Percentiles rank a stretch among this genome's conserved stretches.
Conservation (phyloP, 2,329 filamentous ascomycete species). For the Alternaria gansuensis region DNA sequence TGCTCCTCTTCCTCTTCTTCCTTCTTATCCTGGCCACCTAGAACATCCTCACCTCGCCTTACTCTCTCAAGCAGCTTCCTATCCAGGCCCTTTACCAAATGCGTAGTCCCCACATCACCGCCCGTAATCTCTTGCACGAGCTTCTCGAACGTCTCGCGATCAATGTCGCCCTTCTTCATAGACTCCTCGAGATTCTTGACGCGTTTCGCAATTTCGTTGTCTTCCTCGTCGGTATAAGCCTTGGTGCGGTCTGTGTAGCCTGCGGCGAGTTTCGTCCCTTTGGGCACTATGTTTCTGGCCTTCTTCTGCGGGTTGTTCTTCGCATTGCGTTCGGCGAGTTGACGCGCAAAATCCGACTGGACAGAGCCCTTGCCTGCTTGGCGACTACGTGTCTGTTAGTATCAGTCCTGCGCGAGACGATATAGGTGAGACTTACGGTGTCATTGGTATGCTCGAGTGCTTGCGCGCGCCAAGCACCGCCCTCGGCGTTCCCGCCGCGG, state of each 20-base stretch:
- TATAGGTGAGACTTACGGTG: constrained; percentile 69
- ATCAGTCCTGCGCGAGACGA: background rate
- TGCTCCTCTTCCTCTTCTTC: constrained; percentile 33
- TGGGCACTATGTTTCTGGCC: constrained; percentile 80
- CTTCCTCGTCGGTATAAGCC: constrained; percentile 63
- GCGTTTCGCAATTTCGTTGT: constrained; percentile 68
- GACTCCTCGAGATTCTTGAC: constrained; percentile 83
- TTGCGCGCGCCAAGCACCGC: constrained; percentile 77
- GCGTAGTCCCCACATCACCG: constrained; percentile 80
- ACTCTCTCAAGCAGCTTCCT: constrained; percentile 78
- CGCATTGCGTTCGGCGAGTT: constrained; percentile 77
- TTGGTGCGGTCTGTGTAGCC: constrained; percentile 87
- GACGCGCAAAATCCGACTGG: constrained; percentile 79
- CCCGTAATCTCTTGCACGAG: constrained; percentile 79
- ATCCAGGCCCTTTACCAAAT: constrained; percentile 92
- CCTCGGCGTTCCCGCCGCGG: constrained; percentile 44
- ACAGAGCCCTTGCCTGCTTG: constrained; percentile 64
- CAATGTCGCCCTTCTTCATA: constrained; percentile 84
- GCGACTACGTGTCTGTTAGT: constrained; percentile 61
- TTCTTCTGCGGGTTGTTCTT: constrained; percentile 69
- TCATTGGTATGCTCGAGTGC: constrained; percentile 89
- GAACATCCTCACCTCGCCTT: constrained; percentile 69
- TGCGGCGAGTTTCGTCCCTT: constrained; percentile 78
- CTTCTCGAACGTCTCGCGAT: constrained; percentile 78
- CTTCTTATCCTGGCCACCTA: constrained; percentile 49